Evolutionary conservation across 2,329 filamentous ascomycete genomes (phyloP).

Genomic region (Endoconidiophora laricicola): DNA sequence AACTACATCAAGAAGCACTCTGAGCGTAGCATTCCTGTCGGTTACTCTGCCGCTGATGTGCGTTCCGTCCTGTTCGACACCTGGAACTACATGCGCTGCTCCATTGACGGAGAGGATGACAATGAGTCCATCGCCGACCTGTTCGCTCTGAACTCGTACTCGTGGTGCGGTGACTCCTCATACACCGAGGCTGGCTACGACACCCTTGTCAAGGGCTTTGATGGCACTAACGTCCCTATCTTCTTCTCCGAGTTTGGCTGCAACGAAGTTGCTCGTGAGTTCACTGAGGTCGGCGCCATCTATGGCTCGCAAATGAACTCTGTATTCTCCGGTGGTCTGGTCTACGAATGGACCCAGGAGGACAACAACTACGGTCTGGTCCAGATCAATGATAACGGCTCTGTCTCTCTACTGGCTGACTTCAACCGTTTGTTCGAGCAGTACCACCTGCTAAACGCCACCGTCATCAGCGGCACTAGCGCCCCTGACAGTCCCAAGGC

Average conservation of each 20-base stretch:
- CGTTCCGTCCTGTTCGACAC: conserved; percentile 55
- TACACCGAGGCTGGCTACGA: conserved; percentile 48
- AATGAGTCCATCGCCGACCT: conserved; percentile 53
- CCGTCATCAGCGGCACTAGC: conserved; percentile 43
- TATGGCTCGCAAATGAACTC: conserved; percentile 54
- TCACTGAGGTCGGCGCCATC: conserved; percentile 58
- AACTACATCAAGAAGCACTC: conserved; percentile 60
- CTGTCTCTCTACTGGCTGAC: conserved; percentile 42
- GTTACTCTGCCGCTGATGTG: conserved; percentile 69
- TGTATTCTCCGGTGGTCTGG: conserved; percentile 57
- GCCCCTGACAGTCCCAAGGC: conserved; percentile 32
- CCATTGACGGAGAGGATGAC: conserved; percentile 32
- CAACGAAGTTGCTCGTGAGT: conserved; percentile 54
- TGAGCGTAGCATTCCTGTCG: conserved; percentile 54
- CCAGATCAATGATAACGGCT: conserved; percentile 38
- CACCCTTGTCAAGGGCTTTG: conserved; percentile 47
- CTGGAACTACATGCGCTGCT: conserved; percentile 61
- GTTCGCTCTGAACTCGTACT: conserved; percentile 60
- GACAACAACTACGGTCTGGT: conserved; percentile 50
- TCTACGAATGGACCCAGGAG: conserved; percentile 69
- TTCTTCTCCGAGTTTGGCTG: conserved; percentile 76
- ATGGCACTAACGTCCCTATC: conserved; percentile 49
- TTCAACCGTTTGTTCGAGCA: conserved; percentile 60
- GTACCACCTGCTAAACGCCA: conserved; percentile 59
- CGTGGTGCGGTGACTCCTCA: conserved; percentile 51